A percentile compares a stretch with the other conserved stretches of the same genome.
Conservation (phyloP, 1,284 basidiomycete genomes). For the Polyporus tsugae region DNA sequence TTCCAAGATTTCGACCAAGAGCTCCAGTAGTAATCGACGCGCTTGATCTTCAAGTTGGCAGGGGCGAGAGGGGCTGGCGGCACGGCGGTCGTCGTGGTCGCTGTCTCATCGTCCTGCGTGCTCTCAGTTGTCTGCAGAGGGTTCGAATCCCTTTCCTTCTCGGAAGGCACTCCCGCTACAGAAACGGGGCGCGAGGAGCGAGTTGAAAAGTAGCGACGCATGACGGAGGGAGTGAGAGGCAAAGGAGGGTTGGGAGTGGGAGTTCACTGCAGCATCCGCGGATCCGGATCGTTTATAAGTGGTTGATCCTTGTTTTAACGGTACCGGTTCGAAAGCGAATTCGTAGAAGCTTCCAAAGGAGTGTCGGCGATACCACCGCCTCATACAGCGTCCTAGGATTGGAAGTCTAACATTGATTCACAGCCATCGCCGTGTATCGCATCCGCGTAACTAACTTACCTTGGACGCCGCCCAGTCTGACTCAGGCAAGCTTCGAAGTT, state of each 20-base stretch:
- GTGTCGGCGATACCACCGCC: background rate
- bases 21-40: constrained; percentile 64
- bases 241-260: background rate
- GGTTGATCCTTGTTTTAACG: background rate
- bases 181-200: constrained; percentile 1
- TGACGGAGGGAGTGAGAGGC: background rate
- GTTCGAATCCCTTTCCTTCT: constrained; percentile 1
- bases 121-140: background rate
- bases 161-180: background rate
- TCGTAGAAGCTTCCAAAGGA: background rate
- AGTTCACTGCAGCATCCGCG: background rate
- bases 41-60: constrained; percentile 48
- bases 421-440: background rate
- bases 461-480: background rate
- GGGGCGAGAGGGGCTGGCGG: background rate
- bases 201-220: constrained; percentile 3
- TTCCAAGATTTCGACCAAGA: constrained; percentile 62
- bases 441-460: background rate
- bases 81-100: background rate
- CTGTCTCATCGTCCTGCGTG: background rate
- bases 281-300: background rate
- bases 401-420: constrained; percentile 1
- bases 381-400: background rate
- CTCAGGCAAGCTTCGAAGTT: background rate
- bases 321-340: background rate